These are phyloP conservation scores for Neurospora sp. DNA, from an alignment of 495 filamentous ascomycete species.

Conservation along the genomic window DNA sequence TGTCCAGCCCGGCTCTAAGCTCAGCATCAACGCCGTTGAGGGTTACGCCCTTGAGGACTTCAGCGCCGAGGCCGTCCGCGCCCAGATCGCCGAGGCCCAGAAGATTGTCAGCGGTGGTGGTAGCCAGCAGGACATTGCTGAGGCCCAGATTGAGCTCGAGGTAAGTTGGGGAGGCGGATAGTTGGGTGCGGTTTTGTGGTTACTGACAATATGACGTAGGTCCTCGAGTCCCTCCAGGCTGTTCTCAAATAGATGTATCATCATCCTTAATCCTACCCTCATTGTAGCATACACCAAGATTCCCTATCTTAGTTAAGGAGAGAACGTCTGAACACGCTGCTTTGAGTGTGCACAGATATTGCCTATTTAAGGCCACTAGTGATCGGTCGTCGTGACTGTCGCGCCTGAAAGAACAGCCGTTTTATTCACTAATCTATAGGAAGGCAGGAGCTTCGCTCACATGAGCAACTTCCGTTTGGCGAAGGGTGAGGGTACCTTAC, in stretches of 20 bases:
- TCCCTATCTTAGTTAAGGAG: slow-evolving; percentile 20
- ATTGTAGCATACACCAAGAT: slow-evolving; percentile 25
- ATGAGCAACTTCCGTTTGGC: not conserved
- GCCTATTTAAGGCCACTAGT: not conserved
- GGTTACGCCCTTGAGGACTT: slow-evolving; percentile 92
- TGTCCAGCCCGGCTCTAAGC: slow-evolving; percentile 85
- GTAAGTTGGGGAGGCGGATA: slow-evolving; percentile 35
- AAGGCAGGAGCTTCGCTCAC: not conserved
- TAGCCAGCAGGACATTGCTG: slow-evolving; percentile 94
- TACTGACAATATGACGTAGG: slow-evolving; percentile 9
- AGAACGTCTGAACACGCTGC: slow-evolving; percentile 12
- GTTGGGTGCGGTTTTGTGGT: not conserved
- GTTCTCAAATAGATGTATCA: slow-evolving; percentile 55
- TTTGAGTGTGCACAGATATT: slow-evolving; percentile 5
- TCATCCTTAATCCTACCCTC: slow-evolving; percentile 5
- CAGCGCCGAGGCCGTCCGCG: slow-evolving; percentile 69
- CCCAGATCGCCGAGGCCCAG: slow-evolving; percentile 84
- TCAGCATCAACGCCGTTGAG: slow-evolving; percentile 98
- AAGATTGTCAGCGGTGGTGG: slow-evolving; percentile 86
- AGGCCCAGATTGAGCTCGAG: slow-evolving; percentile 98
- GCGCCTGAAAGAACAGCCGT: not conserved
- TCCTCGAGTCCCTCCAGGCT: slow-evolving; percentile 55
- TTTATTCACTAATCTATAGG: not conserved
- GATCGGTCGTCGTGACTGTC: not conserved
- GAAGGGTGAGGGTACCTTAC: not conserved